Percentiles rank a stretch among this genome's conserved stretches.
Conservation (phyloP, 2,329 filamentous ascomycete genomes). For the Verticillium dahliae region DNA sequence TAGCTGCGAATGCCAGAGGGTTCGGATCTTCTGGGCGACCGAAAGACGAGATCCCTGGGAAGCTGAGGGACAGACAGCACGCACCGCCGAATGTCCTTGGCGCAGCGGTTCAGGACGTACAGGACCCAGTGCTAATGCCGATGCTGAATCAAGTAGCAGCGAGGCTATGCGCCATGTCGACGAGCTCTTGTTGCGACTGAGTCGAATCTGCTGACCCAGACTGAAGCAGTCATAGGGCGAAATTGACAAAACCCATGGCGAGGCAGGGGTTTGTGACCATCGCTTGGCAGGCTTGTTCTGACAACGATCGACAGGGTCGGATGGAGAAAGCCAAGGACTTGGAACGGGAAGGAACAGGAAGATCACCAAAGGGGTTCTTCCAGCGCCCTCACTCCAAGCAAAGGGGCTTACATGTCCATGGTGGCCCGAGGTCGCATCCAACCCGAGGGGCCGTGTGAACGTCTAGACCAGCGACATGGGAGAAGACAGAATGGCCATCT, state of each 20-base stretch:
- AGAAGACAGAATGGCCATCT: not conserved
- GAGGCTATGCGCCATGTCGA: not conserved
- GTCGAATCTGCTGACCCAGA: not conserved
- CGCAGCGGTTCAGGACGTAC: too few relatives aligned
- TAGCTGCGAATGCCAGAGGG: not conserved
- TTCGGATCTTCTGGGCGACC: not conserved
- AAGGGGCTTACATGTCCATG: not conserved
- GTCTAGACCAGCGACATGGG: not conserved
- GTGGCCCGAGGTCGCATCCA: not conserved
- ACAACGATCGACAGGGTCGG: not conserved
- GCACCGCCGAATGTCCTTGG: too few relatives aligned
- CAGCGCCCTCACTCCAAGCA: not conserved
- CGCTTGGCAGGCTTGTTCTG: not conserved
- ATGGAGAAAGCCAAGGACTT: not conserved
- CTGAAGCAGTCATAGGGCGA: too few relatives aligned
- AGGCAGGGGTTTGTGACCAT: not conserved
- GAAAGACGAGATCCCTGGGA: not conserved
- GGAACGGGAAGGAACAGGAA: not conserved
- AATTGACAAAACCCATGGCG: too few relatives aligned
- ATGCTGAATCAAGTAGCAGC: not conserved
- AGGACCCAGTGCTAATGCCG: too few relatives aligned
- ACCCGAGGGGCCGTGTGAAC: not conserved
- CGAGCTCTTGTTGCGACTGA: not conserved
- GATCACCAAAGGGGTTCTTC: not conserved
- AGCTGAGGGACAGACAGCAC: not conserved